Evolutionary conservation across 2,329 filamentous ascomycete species (phyloP).

Genomic region (Tothia fuscella): DNA sequence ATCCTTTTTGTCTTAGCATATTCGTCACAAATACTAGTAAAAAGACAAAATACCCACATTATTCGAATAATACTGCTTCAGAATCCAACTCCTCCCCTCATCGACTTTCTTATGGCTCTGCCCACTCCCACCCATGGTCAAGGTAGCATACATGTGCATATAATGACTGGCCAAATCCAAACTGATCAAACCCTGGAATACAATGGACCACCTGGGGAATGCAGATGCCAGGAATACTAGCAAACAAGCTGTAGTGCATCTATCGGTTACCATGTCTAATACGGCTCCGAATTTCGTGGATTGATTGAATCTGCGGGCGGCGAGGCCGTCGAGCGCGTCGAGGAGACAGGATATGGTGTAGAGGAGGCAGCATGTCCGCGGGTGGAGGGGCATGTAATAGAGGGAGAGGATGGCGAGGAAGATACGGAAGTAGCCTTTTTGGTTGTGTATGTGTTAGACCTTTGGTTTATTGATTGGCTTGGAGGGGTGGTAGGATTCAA

Average conservation of each 20-base stretch:
- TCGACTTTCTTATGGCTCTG: constrained; percentile 90
- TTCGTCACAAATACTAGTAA: background rate
- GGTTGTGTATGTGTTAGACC: constrained; percentile 6
- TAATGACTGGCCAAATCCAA: constrained; percentile 94
- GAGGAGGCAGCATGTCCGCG: constrained; percentile 81
- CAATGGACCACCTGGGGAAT: constrained; percentile 83
- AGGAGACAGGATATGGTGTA: constrained; percentile 93
- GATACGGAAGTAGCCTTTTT: constrained; percentile 37
- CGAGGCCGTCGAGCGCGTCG: constrained; percentile 87
- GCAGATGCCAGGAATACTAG: constrained; percentile 90
- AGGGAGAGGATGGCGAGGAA: constrained; percentile 69
- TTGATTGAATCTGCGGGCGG: constrained; percentile 78
- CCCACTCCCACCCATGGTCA: constrained; percentile 71
- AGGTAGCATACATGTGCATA: constrained; percentile 96
- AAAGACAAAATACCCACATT: constrained; percentile 56
- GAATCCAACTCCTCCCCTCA: constrained; percentile 70
- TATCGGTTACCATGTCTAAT: constrained; percentile 97
- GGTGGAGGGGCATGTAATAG: constrained; percentile 98
- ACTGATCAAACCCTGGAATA: constrained; percentile 89
- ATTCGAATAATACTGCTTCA: constrained; percentile 96
- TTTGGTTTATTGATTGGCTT: background rate
- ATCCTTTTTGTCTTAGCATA: constrained; percentile 10
- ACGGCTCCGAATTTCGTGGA: constrained; percentile 93
- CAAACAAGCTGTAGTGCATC: constrained; percentile 90
- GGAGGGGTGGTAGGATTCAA: constrained; percentile 9